These are phyloP conservation scores for Colletotrichum euphorbiae DNA, from an alignment of 2,329 filamentous ascomycete genomes.

Conservation along the genomic window DNA sequence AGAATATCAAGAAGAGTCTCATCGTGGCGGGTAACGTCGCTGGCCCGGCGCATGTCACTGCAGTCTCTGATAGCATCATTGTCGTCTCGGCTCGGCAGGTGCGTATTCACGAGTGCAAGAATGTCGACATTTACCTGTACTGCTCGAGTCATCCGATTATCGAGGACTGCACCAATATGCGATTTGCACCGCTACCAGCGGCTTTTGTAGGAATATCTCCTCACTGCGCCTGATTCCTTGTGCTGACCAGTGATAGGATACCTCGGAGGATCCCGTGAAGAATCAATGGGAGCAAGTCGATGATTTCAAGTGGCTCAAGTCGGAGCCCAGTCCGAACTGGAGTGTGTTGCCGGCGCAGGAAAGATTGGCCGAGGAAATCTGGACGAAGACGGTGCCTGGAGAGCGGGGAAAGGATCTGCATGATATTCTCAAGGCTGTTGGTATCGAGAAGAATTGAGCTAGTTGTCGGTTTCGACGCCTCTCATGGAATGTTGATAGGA, in stretches of 20 bases:
- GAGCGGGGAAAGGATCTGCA: slow-evolving; percentile 70
- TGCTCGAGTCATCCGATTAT: slow-evolving; percentile 91
- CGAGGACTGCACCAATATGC: slow-evolving; percentile 83
- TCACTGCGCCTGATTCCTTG: too few species aligned
- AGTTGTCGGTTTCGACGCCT: not conserved
- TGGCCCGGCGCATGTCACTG: slow-evolving; percentile 87
- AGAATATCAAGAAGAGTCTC: slow-evolving; percentile 76
- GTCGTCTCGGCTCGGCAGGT: slow-evolving; percentile 88
- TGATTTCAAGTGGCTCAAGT: slow-evolving; percentile 97
- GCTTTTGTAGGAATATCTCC: slow-evolving; percentile 69
- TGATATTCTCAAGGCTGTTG: slow-evolving; percentile 70
- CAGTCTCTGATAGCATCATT: slow-evolving; percentile 76
- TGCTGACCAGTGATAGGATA: slow-evolving; percentile 39
- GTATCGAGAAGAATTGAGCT: slow-evolving; percentile 48
- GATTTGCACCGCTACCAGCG: slow-evolving; percentile 81
- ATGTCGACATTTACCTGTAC: slow-evolving; percentile 86
- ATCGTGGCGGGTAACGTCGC: slow-evolving; percentile 82
- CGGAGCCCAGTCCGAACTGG: slow-evolving; percentile 91
- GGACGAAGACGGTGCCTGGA: slow-evolving; percentile 76
- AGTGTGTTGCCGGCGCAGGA: slow-evolving; percentile 71
- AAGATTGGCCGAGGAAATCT: slow-evolving; percentile 71
- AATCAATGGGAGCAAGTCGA: slow-evolving; percentile 93
- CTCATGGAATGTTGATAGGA: not conserved
- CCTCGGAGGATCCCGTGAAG: slow-evolving; percentile 48
- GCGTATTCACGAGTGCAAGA: slow-evolving; percentile 86